These are phyloP conservation scores for Cladosporium sp. DNA, from an alignment of 2,329 filamentous ascomycete species.

Conservation along the genomic window DNA sequence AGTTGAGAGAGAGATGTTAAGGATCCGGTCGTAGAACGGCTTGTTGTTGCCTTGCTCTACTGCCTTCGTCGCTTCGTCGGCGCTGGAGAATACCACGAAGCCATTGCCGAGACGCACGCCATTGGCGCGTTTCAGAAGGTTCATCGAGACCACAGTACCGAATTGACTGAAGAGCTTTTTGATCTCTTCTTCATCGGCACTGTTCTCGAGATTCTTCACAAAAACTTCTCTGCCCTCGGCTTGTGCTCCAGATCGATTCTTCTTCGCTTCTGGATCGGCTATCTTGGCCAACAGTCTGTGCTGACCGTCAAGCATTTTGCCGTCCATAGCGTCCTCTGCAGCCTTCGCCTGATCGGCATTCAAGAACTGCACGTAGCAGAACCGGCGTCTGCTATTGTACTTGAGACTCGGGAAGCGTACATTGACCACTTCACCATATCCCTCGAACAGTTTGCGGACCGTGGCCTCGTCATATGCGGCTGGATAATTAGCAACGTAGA, in stretches of 20 bases:
- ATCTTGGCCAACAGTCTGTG: slow-evolving; percentile 73
- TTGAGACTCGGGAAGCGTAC: slow-evolving; percentile 90
- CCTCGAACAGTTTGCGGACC: slow-evolving; percentile 64
- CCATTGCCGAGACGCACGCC: slow-evolving; percentile 72
- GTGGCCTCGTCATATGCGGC: slow-evolving; percentile 67
- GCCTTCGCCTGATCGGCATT: slow-evolving; percentile 62
- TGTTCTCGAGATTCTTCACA: slow-evolving; percentile 79
- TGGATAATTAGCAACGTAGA: slow-evolving; percentile 90
- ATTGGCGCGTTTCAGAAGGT: slow-evolving; percentile 63
- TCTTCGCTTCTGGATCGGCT: slow-evolving; percentile 75
- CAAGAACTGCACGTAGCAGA: slow-evolving; percentile 93
- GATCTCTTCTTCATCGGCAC: slow-evolving; percentile 63
- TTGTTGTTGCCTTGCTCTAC: slow-evolving; percentile 31
- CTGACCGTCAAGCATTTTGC: slow-evolving; percentile 62
- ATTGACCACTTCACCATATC: slow-evolving; percentile 75
- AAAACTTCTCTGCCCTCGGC: slow-evolving; percentile 87
- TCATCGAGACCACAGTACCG: slow-evolving; percentile 68
- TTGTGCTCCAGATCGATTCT: slow-evolving; percentile 72
- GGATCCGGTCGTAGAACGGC: slow-evolving; percentile 31
- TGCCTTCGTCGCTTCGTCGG: slow-evolving; percentile 32
- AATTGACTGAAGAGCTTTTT: slow-evolving; percentile 68
- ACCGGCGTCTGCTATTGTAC: slow-evolving; percentile 80
- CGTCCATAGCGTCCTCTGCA: slow-evolving; percentile 67
- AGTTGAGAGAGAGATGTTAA: slow-evolving; percentile 31
- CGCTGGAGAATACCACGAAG: slow-evolving; percentile 72